Conservation (phyloP, 208 protist species). For the Wallacemonas sp. region DNA sequence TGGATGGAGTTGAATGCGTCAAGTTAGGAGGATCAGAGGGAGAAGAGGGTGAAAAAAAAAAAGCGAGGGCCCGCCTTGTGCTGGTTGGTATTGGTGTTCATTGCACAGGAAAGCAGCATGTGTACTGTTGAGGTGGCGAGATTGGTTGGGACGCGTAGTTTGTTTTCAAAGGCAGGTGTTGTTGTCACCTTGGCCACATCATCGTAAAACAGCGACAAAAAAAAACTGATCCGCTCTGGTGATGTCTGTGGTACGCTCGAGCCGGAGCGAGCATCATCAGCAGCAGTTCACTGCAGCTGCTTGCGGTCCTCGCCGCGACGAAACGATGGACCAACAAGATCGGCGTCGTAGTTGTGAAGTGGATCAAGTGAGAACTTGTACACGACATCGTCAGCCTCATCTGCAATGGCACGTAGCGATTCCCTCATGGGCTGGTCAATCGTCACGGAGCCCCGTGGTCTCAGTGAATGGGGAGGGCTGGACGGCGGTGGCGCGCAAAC, state of each 20-base stretch:
- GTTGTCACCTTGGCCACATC: no score
- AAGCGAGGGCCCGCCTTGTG: no score
- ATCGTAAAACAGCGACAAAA: no score
- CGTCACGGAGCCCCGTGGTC: background rate
- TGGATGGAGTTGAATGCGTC: no score
- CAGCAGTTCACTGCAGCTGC: background rate
- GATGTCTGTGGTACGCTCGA: no score
- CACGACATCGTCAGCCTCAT: conserved; percentile 42
- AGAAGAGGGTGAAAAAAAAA: background rate
- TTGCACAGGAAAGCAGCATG: no score
- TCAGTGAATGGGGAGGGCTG: background rate
- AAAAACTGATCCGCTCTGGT: no score
- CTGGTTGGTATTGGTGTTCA: no score
- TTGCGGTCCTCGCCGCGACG: conserved; percentile 8
- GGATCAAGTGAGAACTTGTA: conserved; percentile 54
- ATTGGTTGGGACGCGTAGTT: no score
- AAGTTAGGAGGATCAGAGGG: background rate
- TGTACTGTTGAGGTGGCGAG: no score
- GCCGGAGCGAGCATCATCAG: background rate
- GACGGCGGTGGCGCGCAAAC: background rate
- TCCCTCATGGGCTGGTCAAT: background rate
- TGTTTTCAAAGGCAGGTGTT: no score
- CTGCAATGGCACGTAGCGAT: conserved; percentile 14
- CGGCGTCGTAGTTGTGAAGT: conserved; percentile 61
- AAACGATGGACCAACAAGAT: conserved; percentile 35